Conservation (phyloP, 495 filamentous ascomycete genomes). For the Neurospora sp. region DNA sequence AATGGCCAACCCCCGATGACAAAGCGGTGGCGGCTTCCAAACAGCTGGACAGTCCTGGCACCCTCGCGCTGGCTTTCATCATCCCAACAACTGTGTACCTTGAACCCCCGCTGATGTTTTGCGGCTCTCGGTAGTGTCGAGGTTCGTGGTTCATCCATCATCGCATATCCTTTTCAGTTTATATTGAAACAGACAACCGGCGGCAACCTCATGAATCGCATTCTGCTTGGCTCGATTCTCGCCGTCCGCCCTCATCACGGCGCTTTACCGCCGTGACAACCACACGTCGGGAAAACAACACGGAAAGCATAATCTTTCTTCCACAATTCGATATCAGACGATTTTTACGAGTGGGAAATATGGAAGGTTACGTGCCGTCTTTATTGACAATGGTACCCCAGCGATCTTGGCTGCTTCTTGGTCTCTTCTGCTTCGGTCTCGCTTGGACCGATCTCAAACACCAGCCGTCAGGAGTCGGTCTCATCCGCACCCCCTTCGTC, state of each 20-base stretch:
- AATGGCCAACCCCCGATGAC: not conserved
- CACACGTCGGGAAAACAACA: not conserved
- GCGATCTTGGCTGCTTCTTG: not conserved
- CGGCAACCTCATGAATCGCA: not conserved
- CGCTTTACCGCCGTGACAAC: not conserved
- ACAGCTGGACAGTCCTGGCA: not conserved
- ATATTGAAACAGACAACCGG: not conserved
- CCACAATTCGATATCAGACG: not conserved
- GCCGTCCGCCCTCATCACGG: not conserved
- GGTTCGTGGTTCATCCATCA: not conserved
- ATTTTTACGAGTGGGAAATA: not conserved
- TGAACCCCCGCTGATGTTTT: not conserved
- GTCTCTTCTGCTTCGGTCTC: conserved; percentile 11
- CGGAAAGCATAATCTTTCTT: not conserved
- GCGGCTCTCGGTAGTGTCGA: not conserved
- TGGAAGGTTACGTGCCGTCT: not conserved
- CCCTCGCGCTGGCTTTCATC: not conserved
- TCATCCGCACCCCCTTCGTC: conserved; percentile 18
- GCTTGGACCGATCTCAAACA: conserved; percentile 25
- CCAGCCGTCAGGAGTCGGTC: conserved; percentile 25
- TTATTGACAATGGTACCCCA: not conserved
- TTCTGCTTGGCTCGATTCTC: not conserved
- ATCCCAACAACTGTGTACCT: not conserved
- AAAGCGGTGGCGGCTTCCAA: not conserved
- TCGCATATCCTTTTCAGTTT: not conserved